A percentile compares a stretch with the other conserved stretches of the same genome.
Conservation (phyloP, 73 alveolate genomes). For the Tetrahymena malaccensis region DNA sequence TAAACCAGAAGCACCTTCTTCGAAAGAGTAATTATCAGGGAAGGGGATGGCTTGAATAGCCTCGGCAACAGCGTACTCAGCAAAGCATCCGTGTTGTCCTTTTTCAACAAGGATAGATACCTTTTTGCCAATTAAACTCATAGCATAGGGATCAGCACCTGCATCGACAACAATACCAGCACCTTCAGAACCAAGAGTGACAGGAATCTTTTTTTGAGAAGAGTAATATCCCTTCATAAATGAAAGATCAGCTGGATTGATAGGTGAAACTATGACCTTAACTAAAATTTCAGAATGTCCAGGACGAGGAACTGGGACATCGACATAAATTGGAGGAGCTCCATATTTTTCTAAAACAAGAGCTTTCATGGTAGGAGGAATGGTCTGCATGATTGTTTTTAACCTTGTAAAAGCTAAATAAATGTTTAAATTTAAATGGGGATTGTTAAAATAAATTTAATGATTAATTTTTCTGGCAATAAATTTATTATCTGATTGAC, state of each 20-base stretch:
- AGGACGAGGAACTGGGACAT: neutral
- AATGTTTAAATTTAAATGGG: too few relatives aligned
- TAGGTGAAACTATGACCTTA: neutral
- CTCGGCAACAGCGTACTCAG: neutral
- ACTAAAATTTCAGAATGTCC: neutral
- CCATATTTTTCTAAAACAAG: neutral
- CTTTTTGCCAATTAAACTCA: slow-evolving; percentile 30
- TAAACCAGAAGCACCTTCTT: slow-evolving; percentile 19
- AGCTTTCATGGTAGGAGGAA: neutral
- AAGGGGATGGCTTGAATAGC: neutral
- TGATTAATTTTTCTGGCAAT: neutral
- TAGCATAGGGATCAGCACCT: slow-evolving; percentile 36
- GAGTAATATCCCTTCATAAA: neutral
- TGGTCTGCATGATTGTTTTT: neutral
- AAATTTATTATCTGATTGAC: neutral
- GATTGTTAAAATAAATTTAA: neutral
- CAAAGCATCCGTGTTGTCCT: neutral
- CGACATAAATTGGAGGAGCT: neutral
- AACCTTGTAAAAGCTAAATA: neutral
- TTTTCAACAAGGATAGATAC: slow-evolving; percentile 28
- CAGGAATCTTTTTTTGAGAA: neutral
- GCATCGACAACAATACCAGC: slow-evolving; percentile 47
- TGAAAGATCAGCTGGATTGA: neutral
- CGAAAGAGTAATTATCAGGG: slow-evolving; percentile 14
- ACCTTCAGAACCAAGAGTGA: slow-evolving; percentile 44